Conservation (phyloP, 2,329 filamentous ascomycete genomes). For the Penicillium frequentans region DNA sequence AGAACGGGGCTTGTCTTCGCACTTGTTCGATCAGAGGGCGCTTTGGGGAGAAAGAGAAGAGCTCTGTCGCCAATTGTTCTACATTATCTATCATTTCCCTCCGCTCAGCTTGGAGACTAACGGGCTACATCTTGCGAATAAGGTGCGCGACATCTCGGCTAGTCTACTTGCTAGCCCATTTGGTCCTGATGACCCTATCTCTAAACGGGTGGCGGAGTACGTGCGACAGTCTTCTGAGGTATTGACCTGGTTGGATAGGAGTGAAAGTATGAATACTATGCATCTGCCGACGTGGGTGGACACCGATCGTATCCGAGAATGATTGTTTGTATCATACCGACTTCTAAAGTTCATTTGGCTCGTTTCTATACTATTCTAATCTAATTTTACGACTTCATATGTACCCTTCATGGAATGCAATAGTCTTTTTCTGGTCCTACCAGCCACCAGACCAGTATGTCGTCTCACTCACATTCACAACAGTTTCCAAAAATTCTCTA, state of each 20-base stretch:
- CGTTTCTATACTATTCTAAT: too few species aligned
- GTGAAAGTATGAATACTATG: conserved; percentile 13
- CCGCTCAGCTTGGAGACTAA: conserved; percentile 35
- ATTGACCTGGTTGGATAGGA: conserved; percentile 14
- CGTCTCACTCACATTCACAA: conserved; percentile 2
- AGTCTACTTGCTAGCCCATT: conserved; percentile 37
- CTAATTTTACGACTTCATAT: too few species aligned
- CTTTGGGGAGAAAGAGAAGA: conserved; percentile 38
- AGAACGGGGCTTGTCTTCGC: neutral
- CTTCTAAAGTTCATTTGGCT: too few species aligned
- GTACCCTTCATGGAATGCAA: too few species aligned
- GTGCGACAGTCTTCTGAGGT: conserved; percentile 11
- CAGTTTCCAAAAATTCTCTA: conserved; percentile 1
- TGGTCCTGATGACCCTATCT: conserved; percentile 13
- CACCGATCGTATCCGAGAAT: conserved; percentile 3
- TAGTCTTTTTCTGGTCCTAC: neutral
- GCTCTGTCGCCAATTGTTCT: conserved; percentile 38
- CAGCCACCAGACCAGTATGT: conserved; percentile 5
- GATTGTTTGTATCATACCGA: too few species aligned
- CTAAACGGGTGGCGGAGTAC: conserved; percentile 12
- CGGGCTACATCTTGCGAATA: conserved; percentile 37
- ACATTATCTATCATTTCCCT: conserved; percentile 35
- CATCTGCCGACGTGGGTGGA: conserved; percentile 10
- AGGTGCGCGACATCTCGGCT: conserved; percentile 38
- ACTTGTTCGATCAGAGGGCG: neutral